Base-by-base conservation (phyloP, 2,329 filamentous ascomycete species). In the Fusarium subglutinans region DNA sequence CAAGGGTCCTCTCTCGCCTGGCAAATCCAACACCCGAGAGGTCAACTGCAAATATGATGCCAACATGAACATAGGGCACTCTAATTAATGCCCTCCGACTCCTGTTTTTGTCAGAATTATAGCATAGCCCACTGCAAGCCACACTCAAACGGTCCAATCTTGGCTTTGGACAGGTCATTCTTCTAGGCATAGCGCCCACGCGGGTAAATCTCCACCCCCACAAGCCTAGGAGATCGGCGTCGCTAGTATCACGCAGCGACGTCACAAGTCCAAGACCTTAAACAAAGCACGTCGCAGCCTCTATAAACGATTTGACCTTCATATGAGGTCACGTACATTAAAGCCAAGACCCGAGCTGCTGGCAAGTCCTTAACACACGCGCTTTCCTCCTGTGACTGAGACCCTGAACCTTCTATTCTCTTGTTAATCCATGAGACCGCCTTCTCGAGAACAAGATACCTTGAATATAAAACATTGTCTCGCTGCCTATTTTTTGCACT, bases 171-270 rank as follows among this genome's bases (percentile, higher is more conserved):
- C 40, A 28, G 60, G 55, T 56, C 54, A 60, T 69, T 66, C 40
- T 64, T 59, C 38, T 54, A 18, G 48, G 68, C 15, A 66, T 70
- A 70, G 60, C 60, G 61, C 68, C 68, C 69, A 72, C 58, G 59
- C 43, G 63, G 71, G 30, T 69, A 57, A 14, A 37, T 51, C 47
- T 58, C 71, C 71, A 72, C 63, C 71, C 67, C 71, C 71, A 57
- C 67, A 71, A 64, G 35, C 45, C 41, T 37, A n/a, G 55, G n/a
- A 47, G 71, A 73, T 73, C 70, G 58, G 47, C 67, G 61, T 69
- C 44, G 61, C 67, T 67, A 65, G 56, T 64, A 77, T 78, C 76
- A 78, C 75, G 76, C 66, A 66, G 56, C 72, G 61, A 74, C 60
- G 72, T 78, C 76, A 78, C 73, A 65, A 69, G 69, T 58, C 40